A percentile compares a stretch with the other conserved stretches of the same genome.
Conservation (phyloP, 176 grass and related monocot genomes). For the Chrysopogon serrulatus region DNA sequence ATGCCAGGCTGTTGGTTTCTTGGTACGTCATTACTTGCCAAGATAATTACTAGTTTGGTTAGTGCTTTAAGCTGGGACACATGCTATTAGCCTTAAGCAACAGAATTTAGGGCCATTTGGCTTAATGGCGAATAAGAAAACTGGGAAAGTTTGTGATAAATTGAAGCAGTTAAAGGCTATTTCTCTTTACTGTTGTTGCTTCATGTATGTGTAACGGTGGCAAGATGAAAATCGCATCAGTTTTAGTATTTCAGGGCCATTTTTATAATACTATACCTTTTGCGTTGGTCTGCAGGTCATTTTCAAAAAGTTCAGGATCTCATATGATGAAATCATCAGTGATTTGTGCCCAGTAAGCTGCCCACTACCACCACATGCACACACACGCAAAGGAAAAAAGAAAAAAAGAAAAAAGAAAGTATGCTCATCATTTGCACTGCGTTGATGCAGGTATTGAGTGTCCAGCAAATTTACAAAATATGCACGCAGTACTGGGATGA, state of each 20-base stretch:
- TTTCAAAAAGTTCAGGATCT: conserved; percentile 89
- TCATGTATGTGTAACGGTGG: not conserved
- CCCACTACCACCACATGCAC: not conserved
- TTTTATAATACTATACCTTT: not conserved
- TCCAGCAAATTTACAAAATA: conserved; percentile 80
- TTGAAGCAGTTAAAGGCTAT: not conserved
- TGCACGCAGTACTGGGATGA: conserved; percentile 95
- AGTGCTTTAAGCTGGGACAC: not conserved
- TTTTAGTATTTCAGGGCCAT: not conserved
- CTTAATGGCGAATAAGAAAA: not conserved
- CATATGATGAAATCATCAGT: conserved; percentile 72
- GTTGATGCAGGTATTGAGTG: conserved; percentile 61
- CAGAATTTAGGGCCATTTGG: not conserved
- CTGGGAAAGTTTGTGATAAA: not conserved
- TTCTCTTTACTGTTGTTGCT: not conserved
- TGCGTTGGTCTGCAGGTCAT: conserved; percentile 57
- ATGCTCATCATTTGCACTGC: not conserved
- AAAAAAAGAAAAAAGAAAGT: not conserved
- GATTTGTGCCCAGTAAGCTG: conserved; percentile 82
- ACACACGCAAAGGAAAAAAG: not conserved
- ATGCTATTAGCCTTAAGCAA: not conserved
- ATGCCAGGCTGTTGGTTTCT: conserved; percentile 87
- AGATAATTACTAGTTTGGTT: not conserved
- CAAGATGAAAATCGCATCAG: not conserved
- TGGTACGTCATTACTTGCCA: conserved; percentile 48